Base-by-base conservation (phyloP, 805 yeast genomes). In the Blastobotrys mokoenaii region DNA sequence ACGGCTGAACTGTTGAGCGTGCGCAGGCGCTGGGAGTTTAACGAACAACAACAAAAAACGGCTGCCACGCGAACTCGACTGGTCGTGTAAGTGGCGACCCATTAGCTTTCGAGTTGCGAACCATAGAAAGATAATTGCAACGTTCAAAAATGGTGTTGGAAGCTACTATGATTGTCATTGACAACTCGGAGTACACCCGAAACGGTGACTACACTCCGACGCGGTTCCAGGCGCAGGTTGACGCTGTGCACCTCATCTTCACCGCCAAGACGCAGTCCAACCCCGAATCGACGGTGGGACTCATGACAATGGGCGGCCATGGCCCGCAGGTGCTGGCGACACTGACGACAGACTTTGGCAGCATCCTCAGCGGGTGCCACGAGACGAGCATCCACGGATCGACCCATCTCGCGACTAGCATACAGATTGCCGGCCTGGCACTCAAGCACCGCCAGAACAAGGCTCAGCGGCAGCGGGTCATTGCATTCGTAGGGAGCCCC, bases 401-500 rank as follows among this genome's bases (percentile, higher is more conserved):
- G 34, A 62, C 72, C 8, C 84, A 87, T 59, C 72, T 93, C 47
- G 70, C 82, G 25, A 82, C 88, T 33, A 94, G 95, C 9, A 79
- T 93, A 55, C 96, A 89, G 67, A 95, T 93, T 51, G 97, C 97
- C 11, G 82, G 83, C 1, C 67, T 93, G 59, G 97, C 97, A 15
- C 78, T 90, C 60, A 93, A 89, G 62, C 97, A 90, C 68, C 86
- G 98, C 59, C 96, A 88, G 64, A 90, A 93, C 68, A 88, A 84
- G 65, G 82, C 82, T 4, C 97, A 88, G 63, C 83, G 77, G 54
- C 97, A 88, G 67, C 77, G 98, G 54, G 84, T 93, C 49, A 76
- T 93, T 47, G 85, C 79, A 33, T 93, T 93, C 65, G 87, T 88
- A 37, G 97, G 95, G 14, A 77, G 86, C 47, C 97, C 97, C 27